Base-by-base conservation (phyloP, 2,329 filamentous ascomycete species). In the Alternaria dauci region DNA sequence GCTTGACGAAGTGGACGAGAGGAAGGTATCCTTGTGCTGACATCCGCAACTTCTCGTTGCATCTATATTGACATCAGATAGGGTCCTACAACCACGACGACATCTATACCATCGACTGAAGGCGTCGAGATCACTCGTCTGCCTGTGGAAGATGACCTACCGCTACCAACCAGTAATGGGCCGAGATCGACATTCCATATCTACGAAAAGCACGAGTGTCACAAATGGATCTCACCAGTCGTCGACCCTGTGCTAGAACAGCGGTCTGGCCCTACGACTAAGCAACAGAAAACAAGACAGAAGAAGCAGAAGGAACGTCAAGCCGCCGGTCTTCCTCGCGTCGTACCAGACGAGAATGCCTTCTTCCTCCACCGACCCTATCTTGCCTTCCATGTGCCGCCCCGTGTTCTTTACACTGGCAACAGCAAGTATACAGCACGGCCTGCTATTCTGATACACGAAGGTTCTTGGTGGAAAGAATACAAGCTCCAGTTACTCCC, bases 341-440 rank as follows among this genome's bases (percentile, higher is more conserved):
- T 61, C n/a, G 30, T 52, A 38, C 38, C 58, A 9, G 54, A 63
- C 14, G 32, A 55, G 7, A 56, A 55, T 20, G 56, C 67, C 9
- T 78, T 71, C 66, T 78, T 70, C 58, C 51, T 78, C 8, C 71
- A 77, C 59, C 61, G 57, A 7, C 75, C 75, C 2, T 72, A 73
- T 36, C 52, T 78, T 4, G 67, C 67, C 18, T 77, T 78, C 55
- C 68, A 73, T 38, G 32, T 63, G 6, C 74, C 76, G 4, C 75
- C 75, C 16, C 59, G 63, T 2, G 70, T 74, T 1, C 64, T 78
- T 7, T 76, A 74, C 46, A 30, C 18, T 1, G 70, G 72, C 9
- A 59, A 18, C 5, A 55, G 59, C 3, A 70, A 68, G 18, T 11
- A 67, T 26, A 47, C 32, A n/a, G 51, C 53, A 1, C 58, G 55